Evolutionary conservation across 805 yeast genomes (phyloP), one percentile per base, ranked within the genome.

Genomic region (Starmerella floricola): DNA sequence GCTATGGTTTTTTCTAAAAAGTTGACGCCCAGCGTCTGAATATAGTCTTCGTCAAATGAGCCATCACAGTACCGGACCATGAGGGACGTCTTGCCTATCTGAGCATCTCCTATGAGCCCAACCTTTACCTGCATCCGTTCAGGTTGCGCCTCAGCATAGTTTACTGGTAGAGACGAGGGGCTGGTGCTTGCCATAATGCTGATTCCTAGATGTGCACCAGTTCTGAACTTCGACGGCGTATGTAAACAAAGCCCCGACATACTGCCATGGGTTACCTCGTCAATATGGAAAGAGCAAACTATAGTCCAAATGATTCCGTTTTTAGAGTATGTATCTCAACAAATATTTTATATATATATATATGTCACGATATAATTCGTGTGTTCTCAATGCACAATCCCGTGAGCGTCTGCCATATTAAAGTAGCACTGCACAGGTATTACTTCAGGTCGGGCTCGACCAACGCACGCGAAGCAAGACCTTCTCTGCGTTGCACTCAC

Each of bases 61-160:
- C 93, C 93, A 57, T 88, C 95, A n/a, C 88, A 95, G 58, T 87
- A 88, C 58, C 88, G 86, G 19, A 87, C 95, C 97, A 88, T 87
- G 45, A 88, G 64, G 5, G 96, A 84, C 0, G 98, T 88, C 57
- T 88, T 88, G 4, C 98, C 98, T 5, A 87, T 86, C 56, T 85
- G 93, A 2, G 95, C 93, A 61, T 88, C 97, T 5, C 98, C 98
- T 38, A 88, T 75, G 36, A 88, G 73, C 2, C 96, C 97, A 16
- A 88, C 86, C 55, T 88, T 91, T 36, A 88, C 56, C 28, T 62
- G 59, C 34, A 62, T 59, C 27, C 50, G 53, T 30, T 53, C 53
- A 13, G 50, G 33, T 42, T 56, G 58, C 17, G 46, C 38, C 20
- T 43, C 47, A 13, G 51, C 45, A 32, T 47, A 48, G 45, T 48